Conservation (phyloP, 495 filamentous ascomycete genomes). For the Daldinia childiae region DNA sequence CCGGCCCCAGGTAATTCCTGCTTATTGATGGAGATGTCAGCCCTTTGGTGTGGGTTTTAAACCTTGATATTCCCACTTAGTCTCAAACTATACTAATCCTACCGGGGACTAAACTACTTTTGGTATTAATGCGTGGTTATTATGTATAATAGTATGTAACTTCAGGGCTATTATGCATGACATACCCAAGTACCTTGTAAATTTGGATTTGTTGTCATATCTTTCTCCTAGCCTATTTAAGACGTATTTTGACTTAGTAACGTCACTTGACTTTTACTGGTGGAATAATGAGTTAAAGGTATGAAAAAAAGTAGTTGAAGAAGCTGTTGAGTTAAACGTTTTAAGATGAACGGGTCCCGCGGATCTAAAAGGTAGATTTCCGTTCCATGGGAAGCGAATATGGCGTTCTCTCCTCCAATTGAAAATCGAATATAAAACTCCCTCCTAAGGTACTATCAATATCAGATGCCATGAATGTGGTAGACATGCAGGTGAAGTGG, state of each 20-base stretch:
- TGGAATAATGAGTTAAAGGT: not conserved
- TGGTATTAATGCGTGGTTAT: conserved; percentile 9
- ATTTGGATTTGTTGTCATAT: conserved; percentile 5
- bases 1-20: conserved; percentile 14
- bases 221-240: not conserved
- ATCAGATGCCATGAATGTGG: conserved; percentile 6
- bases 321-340: not conserved
- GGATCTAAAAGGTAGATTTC: not conserved
- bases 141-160: conserved; percentile 7
- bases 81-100: conserved; percentile 10
- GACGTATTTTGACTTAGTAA: not conserved
- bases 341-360: not conserved
- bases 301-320: not conserved
- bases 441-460: not conserved
- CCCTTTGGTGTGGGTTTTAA: conserved; percentile 11
- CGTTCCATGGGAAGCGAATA: conserved; percentile 7
- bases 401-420: conserved; percentile 13
- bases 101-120: conserved; percentile 24
- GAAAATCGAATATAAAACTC: conserved; percentile 19
- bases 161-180: conserved; percentile 17
- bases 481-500: conserved; percentile 4
- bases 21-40: conserved; percentile 15
- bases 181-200: conserved; percentile 13
- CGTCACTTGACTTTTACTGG: not conserved
- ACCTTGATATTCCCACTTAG: conserved; percentile 29